Base-by-base conservation (phyloP, 2,329 filamentous ascomycete species). In the Drechslera avenae region DNA sequence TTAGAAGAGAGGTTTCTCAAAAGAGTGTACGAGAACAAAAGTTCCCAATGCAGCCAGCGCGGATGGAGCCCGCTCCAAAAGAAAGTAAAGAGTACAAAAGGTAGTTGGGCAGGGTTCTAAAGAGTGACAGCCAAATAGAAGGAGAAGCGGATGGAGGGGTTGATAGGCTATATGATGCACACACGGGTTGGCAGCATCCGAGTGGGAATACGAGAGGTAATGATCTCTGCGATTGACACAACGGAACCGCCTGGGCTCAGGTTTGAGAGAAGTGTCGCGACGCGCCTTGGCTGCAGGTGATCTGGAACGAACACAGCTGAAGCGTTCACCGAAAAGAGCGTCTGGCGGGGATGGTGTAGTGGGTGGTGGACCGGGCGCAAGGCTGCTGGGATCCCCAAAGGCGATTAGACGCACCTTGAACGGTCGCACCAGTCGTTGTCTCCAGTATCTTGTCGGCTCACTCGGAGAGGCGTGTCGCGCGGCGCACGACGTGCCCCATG, bases 231-330 rank as follows among this genome's bases (percentile, higher is more conserved):
- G 57, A 61, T 67, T 66, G 66, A 67, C 61, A 64, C 68, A 72
- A 67, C 64, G 64, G 66, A 71, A 73, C 67, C 57, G 71, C 60
- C 62, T 62, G 57, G 62, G 56, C 59, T 60, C 60, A 61, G 57
- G 71, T 72, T 73, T 73, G 70, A 73, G 67, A 61, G 64, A 57
- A 68, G 69, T 69, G 56, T 70, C 71, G 66, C 59, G 68, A 72
- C 59, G 67, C 61, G 70, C 65, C 71, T 73, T 73, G 71, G 71
- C 70, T 72, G 69, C 68, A 72, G 69, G 60, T 63, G 64, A 73
- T 71, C 68, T 73, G 70, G 67, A 73, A 73, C 71, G 59, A 61
- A 63, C 59, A 71, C 62, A 69, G 64, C 65, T 67, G 64, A 72
- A 64, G 63, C 66, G 69, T 71, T 72, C 69, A 67, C 67, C 68